Evolutionary conservation across 106 monocot species (phyloP).

Genomic region (Ottelia alismoides): DNA sequence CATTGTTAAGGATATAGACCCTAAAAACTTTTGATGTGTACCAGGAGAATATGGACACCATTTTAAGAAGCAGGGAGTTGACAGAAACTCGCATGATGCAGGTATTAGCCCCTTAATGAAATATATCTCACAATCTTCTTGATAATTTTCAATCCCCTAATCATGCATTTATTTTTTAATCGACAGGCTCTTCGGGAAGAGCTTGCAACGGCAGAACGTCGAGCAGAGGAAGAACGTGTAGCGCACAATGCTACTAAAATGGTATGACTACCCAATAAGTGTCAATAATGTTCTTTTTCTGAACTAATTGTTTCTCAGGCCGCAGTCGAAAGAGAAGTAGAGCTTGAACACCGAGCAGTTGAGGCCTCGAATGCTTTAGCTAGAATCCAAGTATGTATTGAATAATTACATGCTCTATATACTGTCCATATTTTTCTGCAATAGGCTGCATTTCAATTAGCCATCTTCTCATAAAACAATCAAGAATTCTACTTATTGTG

Average conservation of each 20-base stretch:
- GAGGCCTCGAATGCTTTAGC: constrained; percentile 99
- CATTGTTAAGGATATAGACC: not conserved
- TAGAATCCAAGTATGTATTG: constrained; percentile 78
- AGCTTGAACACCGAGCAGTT: constrained; percentile 91
- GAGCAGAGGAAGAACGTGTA: constrained; percentile 86
- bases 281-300: no score
- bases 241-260: constrained; percentile 98
- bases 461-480: no score
- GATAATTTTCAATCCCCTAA: not conserved
- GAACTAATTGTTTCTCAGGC: constrained; percentile 31
- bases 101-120: constrained; percentile 19
- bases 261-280: no score
- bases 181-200: constrained; percentile 83
- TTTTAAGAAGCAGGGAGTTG: constrained; percentile 75
- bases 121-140: not conserved
- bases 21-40: constrained; percentile 1
- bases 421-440: no score
- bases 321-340: constrained; percentile 94
- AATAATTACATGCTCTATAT: no score
- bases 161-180: constrained; percentile 1
- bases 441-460: no score
- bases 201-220: constrained; percentile 65
- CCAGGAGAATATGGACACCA: constrained; percentile 71
- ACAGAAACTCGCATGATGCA: constrained; percentile 95
- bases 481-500: no score